Percentiles rank a stretch among this genome's conserved stretches.
Evolutionary conservation across 2,329 filamentous ascomycete species (phyloP).

Genomic region (Myriosclerotinia curreyana): DNA sequence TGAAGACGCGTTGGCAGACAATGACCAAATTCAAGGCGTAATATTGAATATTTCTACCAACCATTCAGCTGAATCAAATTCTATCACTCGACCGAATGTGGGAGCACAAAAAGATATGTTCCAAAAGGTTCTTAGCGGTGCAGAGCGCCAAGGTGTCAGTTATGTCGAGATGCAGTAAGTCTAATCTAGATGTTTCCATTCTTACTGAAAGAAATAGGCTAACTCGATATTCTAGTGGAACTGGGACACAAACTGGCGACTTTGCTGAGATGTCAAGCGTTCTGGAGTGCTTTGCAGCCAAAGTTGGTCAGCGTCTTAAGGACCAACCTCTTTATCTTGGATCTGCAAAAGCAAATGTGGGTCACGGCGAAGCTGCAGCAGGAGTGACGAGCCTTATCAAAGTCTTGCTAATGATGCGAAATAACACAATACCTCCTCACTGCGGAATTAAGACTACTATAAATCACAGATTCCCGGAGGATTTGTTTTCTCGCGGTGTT

Average conservation of each 20-base stretch:
- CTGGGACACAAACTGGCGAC: conserved; percentile 30
- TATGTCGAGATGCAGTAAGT: conserved; percentile 23
- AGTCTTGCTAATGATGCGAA: conserved; percentile 29
- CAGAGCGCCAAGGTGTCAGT: neutral
- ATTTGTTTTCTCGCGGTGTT: conserved; percentile 23
- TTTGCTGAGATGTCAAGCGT: conserved; percentile 26
- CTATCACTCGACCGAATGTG: conserved; percentile 5
- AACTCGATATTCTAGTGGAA: no score
- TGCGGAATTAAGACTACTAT: conserved; percentile 29
- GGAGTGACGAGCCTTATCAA: conserved; percentile 34
- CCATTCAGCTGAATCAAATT: conserved; percentile 8
- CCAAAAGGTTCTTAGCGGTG: neutral
- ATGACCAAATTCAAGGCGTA: neutral
- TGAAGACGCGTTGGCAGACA: conserved; percentile 1
- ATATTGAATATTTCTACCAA: neutral
- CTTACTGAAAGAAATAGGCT: no score
- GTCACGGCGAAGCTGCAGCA: conserved; percentile 24
- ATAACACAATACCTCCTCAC: conserved; percentile 26
- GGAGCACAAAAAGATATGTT: neutral
- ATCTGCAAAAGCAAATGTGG: conserved; percentile 36
- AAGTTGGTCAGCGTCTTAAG: conserved; percentile 33
- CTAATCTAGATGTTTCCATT: no score
- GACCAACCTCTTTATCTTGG: conserved; percentile 25
- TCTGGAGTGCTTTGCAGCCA: conserved; percentile 19
- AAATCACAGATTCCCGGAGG: conserved; percentile 32